Evolutionary conservation across 306 rosid species (phyloP).

Genomic region (Luffa acutangula): DNA sequence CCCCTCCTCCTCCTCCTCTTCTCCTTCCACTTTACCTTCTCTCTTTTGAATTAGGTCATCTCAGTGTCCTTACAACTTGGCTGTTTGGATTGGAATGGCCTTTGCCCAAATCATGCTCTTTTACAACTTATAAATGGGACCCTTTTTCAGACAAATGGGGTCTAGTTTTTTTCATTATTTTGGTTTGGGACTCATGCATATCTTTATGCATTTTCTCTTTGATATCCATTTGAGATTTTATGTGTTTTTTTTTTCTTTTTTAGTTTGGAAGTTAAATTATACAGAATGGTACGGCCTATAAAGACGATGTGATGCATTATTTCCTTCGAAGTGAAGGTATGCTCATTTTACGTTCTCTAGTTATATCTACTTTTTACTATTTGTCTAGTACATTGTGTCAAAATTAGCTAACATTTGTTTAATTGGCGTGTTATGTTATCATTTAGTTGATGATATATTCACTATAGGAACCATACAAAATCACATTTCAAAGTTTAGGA

Average conservation of each 20-base stretch:
- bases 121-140: neutral
- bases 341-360: neutral
- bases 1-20: neutral
- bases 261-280: neutral
- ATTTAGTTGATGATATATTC: too few species aligned
- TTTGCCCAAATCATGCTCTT: neutral
- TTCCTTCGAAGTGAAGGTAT: neutral
- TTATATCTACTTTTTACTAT: too few species aligned
- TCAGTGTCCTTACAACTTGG: neutral
- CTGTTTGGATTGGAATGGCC: neutral
- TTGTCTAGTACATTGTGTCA: too few species aligned
- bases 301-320: neutral
- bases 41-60: neutral
- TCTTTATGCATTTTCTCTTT: neutral
- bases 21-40: neutral
- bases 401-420: too few species aligned
- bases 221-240: neutral
- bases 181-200: neutral
- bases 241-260: neutral
- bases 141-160: neutral
- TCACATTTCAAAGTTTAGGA: too few species aligned
- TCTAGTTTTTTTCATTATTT: neutral
- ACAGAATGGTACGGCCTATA: neutral
- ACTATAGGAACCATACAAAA: too few species aligned
- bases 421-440: too few species aligned